Conservation (phyloP, 2,329 filamentous ascomycete genomes). For the Diaporthe sp. region DNA sequence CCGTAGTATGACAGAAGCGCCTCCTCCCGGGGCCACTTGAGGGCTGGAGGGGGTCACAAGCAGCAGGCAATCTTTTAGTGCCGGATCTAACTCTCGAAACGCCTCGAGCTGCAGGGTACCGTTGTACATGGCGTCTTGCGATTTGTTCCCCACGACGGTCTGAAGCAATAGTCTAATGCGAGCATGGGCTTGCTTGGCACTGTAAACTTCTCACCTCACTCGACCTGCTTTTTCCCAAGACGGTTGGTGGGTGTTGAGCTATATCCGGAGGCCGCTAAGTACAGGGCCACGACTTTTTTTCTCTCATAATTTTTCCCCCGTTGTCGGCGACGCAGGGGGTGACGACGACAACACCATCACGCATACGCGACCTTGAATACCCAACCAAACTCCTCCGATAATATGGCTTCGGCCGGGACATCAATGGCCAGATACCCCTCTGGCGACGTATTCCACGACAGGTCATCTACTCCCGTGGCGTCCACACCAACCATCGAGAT, state of each 20-base stretch:
- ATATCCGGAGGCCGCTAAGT: conserved; percentile 13
- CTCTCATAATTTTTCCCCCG: background rate
- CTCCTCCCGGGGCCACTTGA: background rate
- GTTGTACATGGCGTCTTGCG: conserved; percentile 32
- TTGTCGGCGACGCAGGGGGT: background rate
- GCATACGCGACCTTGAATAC: conserved; percentile 53
- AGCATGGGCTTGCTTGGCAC: conserved; percentile 14
- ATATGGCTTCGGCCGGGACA: conserved; percentile 43
- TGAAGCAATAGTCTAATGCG: conserved; percentile 31
- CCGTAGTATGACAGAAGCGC: conserved; percentile 2
- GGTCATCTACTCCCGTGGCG: conserved; percentile 6
- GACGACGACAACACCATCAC: conserved; percentile 11
- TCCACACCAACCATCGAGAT: conserved; percentile 54
- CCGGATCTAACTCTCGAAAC: conserved; percentile 21
- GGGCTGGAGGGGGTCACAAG: conserved; percentile 11
- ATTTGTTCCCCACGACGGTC: conserved; percentile 29
- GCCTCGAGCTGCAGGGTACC: conserved; percentile 17
- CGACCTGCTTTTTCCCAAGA: background rate
- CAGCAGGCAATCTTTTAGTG: conserved; percentile 29
- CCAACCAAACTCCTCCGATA: conserved; percentile 51
- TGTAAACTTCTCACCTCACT: conserved; percentile 21
- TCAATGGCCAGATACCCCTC: conserved; percentile 42
- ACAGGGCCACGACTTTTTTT: background rate
- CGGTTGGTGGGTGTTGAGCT: conserved; percentile 3
- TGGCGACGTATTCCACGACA: conserved; percentile 33